Conservation (phyloP, 2,329 filamentous ascomycete genomes). For the Epicoccum nigrum region DNA sequence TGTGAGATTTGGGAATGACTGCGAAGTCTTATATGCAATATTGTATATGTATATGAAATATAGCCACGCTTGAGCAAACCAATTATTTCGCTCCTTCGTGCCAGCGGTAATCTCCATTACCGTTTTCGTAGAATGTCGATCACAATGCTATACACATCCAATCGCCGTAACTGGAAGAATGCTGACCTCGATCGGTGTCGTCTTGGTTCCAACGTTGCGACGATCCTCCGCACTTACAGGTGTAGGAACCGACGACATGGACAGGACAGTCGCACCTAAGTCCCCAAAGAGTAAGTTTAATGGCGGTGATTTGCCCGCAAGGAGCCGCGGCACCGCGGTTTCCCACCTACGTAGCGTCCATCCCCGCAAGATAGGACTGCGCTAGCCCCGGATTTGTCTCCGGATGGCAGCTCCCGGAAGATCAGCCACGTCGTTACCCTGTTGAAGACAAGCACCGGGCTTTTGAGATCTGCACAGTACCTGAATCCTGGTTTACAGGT, state of each 20-base stretch:
- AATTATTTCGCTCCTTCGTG: background rate
- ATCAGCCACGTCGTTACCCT: constrained; percentile 10
- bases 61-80: background rate
- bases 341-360: background rate
- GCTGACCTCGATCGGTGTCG: constrained; percentile 1
- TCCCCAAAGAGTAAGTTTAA: constrained; percentile 10
- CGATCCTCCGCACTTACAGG: constrained; percentile 2
- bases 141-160: background rate
- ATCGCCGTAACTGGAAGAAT: background rate
- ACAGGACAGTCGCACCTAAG: constrained; percentile 2
- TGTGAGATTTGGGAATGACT: too few species aligned
- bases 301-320: too few species aligned
- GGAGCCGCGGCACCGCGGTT: constrained; percentile 13
- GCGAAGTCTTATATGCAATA: too few species aligned
- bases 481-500: background rate
- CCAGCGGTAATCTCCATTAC: background rate
- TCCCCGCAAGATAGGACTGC: constrained; percentile 5
- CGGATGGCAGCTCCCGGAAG: constrained; percentile 3
- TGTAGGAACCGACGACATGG: background rate
- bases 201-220: background rate
- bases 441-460: background rate
- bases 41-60: too few species aligned
- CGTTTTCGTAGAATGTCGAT: background rate
- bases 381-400: constrained; percentile 7
- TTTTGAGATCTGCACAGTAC: background rate